Conservation (phyloP, 176 grass and related monocot species). For the Avena eriantha region DNA sequence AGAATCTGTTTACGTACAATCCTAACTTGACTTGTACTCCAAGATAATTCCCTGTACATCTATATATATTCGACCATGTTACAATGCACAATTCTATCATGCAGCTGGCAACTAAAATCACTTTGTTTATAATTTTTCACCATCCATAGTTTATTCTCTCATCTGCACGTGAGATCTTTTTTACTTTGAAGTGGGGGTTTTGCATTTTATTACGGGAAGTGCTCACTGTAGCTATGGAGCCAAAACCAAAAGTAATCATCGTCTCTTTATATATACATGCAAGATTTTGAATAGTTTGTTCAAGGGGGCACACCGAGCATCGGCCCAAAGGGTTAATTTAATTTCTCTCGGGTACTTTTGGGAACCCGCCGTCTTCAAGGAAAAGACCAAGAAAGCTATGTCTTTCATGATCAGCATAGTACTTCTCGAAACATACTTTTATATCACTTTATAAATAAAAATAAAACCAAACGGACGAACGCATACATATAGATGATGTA, state of each 20-base stretch:
- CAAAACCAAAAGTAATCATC: neutral
- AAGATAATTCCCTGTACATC: too few relatives aligned
- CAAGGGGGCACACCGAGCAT: neutral
- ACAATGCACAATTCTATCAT: too few relatives aligned
- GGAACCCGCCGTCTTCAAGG: constrained; percentile 8
- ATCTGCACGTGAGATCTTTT: neutral
- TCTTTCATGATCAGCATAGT: constrained; percentile 8
- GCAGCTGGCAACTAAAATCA: neutral
- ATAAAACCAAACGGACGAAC: too few relatives aligned
- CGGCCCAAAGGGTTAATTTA: neutral
- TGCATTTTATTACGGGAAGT: too few relatives aligned
- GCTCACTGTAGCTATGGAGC: neutral
- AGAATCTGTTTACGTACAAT: too few relatives aligned
- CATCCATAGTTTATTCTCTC: neutral
- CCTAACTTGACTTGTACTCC: too few relatives aligned
- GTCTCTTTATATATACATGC: neutral
- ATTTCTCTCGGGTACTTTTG: neutral
- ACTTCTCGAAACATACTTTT: neutral
- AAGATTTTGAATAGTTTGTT: neutral
- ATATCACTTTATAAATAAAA: too few relatives aligned
- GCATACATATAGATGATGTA: too few relatives aligned
- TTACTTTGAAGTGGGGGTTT: neutral
- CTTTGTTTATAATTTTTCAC: neutral
- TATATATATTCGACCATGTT: too few relatives aligned
- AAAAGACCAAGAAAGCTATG: constrained; percentile 2